Evolutionary conservation across 192 early-diverging fungal species (phyloP), one percentile per base, ranked within the genome.

Genomic region (Ambispora gerdemannii): DNA sequence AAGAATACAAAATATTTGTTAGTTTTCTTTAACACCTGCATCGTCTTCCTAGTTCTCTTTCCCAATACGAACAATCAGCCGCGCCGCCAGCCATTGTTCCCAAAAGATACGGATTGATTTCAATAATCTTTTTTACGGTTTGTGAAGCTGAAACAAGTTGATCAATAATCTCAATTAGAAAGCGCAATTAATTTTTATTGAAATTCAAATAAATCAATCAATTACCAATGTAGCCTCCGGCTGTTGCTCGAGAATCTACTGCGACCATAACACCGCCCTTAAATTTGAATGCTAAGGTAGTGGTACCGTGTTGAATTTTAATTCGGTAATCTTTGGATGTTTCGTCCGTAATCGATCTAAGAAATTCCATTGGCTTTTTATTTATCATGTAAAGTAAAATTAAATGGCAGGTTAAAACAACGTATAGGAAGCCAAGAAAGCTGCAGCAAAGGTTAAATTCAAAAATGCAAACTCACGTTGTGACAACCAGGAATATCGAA

Each of bases 81-180:
- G 97, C 97, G 81, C 97, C 97, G 68, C 97, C 97, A 38, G 97
- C 97, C 93, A 99, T 96, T 15, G 97, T 99, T 35, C 96, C 97
- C 36, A 99, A 82, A 67, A 99, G 82, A 74, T 94, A 97, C 50
- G 93, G 94, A 81, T 98, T 99, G 74, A 99, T 99, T 75, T 99
- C 96, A 78, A 99, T 97, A 17, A 99, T 89, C 80, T 99, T 99
- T 74, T 97, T 98, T 33, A 99, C 95, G 22, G 88, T 89, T 78
- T 95, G 93, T 35, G 95, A 95, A 47, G 92, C 91, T 91, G 47
- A 76, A 24, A 38, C 35, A 34, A 30, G 60, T 20, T n/a, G n/a
- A 62, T 36, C 13, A 28, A 61, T 50, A 4, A n/a, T 10, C 67
- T 61, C 25, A 22, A 50, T 60, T 49, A 63, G 11, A 30, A 31